A percentile compares a stretch with the other conserved stretches of the same genome.
phyloP scores from a whole-genome alignment of 352 stramenopile species.

The Halophytophthora batemanensis region DNA sequence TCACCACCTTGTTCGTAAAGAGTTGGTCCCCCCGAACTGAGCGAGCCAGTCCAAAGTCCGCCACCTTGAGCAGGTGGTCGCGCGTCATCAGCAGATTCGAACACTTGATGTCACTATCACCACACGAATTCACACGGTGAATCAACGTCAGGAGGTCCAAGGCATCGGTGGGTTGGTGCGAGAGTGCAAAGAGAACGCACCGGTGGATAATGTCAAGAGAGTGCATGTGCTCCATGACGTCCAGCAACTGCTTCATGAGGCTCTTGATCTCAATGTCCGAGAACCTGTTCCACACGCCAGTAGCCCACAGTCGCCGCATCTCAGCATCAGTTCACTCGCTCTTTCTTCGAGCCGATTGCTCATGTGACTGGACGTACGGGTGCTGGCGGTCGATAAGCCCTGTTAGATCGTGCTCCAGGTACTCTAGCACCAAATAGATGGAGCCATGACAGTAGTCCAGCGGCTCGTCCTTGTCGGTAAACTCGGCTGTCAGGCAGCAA shows the following conservation, averaged over 20 bases:
- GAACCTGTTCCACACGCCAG: slow-evolving; percentile 44
- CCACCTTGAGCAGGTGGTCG: slow-evolving; percentile 80
- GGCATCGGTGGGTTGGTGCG: neutral
- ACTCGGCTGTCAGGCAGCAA: slow-evolving; percentile 38
- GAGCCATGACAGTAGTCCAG: slow-evolving; percentile 85
- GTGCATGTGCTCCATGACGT: slow-evolving; percentile 89
- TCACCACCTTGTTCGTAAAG: slow-evolving; percentile 96
- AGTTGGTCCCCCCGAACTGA: slow-evolving; percentile 82
- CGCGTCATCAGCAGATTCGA: slow-evolving; percentile 83
- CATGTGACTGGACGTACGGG: slow-evolving; percentile 33
- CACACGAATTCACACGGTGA: neutral
- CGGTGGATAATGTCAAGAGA: slow-evolving; percentile 85
- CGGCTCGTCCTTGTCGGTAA: slow-evolving; percentile 80
- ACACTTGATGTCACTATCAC: slow-evolving; percentile 90
- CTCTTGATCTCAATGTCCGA: slow-evolving; percentile 84
- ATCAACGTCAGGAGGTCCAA: neutral
- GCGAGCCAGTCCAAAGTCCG: slow-evolving; percentile 83
- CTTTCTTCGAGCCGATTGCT: neutral
- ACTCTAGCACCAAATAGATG: slow-evolving; percentile 87
- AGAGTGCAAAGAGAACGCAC: slow-evolving; percentile 19
- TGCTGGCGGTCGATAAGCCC: slow-evolving; percentile 86
- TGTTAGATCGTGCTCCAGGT: slow-evolving; percentile 88
- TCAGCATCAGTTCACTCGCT: neutral
- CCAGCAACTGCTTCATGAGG: slow-evolving; percentile 83
- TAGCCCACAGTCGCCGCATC: neutral